phyloP scores from a whole-genome alignment of 768 basidiomycete species.

The Mycena filopes region DNA sequence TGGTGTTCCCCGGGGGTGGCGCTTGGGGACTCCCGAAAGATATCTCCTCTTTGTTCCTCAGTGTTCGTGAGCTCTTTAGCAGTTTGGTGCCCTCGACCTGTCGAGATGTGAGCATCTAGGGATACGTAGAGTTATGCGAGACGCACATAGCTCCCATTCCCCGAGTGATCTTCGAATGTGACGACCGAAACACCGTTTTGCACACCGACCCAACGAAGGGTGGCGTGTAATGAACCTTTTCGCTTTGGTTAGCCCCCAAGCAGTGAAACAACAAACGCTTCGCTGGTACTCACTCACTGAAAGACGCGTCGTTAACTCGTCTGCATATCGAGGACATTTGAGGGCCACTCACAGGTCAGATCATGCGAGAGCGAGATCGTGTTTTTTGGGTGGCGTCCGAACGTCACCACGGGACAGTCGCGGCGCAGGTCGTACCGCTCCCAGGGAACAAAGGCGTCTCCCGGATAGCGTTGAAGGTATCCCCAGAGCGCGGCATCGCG shows the following conservation, averaged over 20 bases:
- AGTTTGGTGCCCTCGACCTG: conserved; percentile 77
- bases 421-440: conserved; percentile 74
- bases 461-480: conserved; percentile 12
- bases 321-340: neutral
- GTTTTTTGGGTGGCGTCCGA: conserved; percentile 67
- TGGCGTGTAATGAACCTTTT: conserved; percentile 65
- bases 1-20: conserved; percentile 49
- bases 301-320: conserved; percentile 44
- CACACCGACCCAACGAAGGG: conserved; percentile 67
- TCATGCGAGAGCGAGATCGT: conserved; percentile 55
- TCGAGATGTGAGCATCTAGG: neutral
- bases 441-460: conserved; percentile 40
- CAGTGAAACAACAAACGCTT: neutral
- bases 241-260: conserved; percentile 20
- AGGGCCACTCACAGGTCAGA: conserved; percentile 23
- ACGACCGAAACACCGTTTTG: conserved; percentile 54
- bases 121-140: neutral
- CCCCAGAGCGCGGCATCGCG: conserved; percentile 17
- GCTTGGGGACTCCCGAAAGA: conserved; percentile 74
- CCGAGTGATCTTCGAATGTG: conserved; percentile 65
- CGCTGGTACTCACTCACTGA: conserved; percentile 71
- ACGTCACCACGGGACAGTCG: conserved; percentile 55
- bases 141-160: conserved; percentile 79
- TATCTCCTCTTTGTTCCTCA: conserved; percentile 85
- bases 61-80: conserved; percentile 60